Evolutionary conservation across 2,329 filamentous ascomycete genomes (phyloP), one percentile per base, ranked within the genome.

Genomic region (Truncatella angustata): DNA sequence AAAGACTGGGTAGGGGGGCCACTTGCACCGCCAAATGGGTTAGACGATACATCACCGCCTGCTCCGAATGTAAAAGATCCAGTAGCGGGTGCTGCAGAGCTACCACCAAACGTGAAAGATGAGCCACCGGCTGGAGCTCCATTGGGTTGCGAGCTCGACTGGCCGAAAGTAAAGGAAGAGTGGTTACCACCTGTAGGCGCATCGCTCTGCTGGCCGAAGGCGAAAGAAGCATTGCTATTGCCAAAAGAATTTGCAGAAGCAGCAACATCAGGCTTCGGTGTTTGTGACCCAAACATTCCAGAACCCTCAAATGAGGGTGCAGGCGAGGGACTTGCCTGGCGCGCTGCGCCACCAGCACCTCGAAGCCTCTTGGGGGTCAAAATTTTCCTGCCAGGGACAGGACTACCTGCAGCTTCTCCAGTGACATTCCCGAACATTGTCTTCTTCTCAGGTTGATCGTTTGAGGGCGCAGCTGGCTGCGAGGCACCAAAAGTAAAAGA

Each of bases 41-140:
- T 67, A 21, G 73, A 58, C 32, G 66, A 60, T 9, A 56, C 57
- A 39, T 58, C 60, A 5, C 64, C 66, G 4, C 64, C 70, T 6
- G 66, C 63, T 11, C 61, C 67, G 54, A 76, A 76, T 3, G 67
- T 73, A 52, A 75, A 75, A 1, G 69, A 71, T 21, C 51, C 45
- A 30, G 50, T 43, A 18, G 51, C 47, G 10, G 60, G 46, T n/a
- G 55, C 18, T 11, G 40, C 40, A 9, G 53, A 61, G 18, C 51
- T 56, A 12, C 65, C 67, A 35, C 39, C 43, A 23, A 70, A 70
- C 28, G 60, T 58, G 26, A 64, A 57, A 21, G 56, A 55, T n/a
- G 52, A 45, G 12, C 54, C 56, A 49, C 53, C 54, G 18, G 54
- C 16, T 11, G 52, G 55, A 2, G 50, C 18, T 14, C 53, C 58